Percentiles rank a stretch among this genome's conserved stretches.
These are phyloP conservation scores for Euphrasia confusa DNA, from an alignment of 257 asterid species.

Conservation along the genomic window DNA sequence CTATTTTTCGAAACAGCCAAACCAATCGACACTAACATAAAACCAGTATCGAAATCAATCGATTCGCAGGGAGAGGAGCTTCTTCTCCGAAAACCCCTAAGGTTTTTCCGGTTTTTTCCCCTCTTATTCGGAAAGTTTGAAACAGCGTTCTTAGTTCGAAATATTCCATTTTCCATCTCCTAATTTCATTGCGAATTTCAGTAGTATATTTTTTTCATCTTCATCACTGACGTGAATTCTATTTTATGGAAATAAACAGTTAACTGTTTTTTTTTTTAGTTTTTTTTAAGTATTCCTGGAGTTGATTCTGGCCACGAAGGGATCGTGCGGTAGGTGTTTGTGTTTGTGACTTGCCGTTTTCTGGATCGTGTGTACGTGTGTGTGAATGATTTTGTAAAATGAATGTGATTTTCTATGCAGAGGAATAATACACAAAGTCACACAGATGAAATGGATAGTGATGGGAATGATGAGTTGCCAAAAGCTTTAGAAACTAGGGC, in stretches of 20 bases:
- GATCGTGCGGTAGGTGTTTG: slow-evolving; percentile 21
- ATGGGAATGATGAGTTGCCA: slow-evolving; percentile 30
- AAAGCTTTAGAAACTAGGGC: slow-evolving; percentile 23
- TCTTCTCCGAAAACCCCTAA: background rate
- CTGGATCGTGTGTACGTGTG: background rate
- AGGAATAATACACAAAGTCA: slow-evolving; percentile 9
- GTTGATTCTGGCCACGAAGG: slow-evolving; percentile 29
- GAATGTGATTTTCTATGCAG: background rate
- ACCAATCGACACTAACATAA: no score
- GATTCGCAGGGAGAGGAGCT: background rate
- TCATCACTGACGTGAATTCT: slow-evolving; percentile 16
- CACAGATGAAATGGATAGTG: slow-evolving; percentile 45
- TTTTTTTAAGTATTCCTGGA: slow-evolving; percentile 25
- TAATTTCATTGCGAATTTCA: background rate
- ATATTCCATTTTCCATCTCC: no score
- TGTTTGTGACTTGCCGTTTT: background rate
- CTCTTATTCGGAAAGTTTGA: no score
- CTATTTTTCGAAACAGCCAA: no score
- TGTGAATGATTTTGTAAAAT: slow-evolving; percentile 20
- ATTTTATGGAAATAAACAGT: no score
- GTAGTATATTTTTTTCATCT: background rate
- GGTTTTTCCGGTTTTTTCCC: no score
- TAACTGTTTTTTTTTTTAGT: slow-evolving; percentile 12
- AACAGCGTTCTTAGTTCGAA: no score
- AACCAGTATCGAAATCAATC: no score